These are phyloP conservation scores for Acanthamoeba healyi DNA, from an alignment of 208 protist genomes.

Conservation along the genomic window DNA sequence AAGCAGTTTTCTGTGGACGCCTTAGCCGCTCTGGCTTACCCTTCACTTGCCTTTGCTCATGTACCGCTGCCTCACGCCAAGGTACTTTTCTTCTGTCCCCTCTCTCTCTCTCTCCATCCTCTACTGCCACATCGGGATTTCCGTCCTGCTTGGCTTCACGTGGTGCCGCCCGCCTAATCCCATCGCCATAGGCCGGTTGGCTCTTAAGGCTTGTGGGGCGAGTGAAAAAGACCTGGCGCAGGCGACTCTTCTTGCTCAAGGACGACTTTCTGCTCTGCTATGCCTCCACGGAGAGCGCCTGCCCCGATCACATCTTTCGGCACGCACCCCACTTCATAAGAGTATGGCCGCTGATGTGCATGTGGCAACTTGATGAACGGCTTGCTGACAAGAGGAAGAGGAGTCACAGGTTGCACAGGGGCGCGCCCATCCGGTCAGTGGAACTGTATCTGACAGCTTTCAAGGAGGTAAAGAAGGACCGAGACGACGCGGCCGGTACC, in stretches of 20 bases:
- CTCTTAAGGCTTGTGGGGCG: background rate
- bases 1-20: background rate
- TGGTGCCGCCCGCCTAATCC: background rate
- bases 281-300: background rate
- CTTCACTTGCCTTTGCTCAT: background rate
- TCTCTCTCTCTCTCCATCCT: too few species aligned
- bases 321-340: background rate
- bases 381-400: too few species aligned
- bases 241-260: background rate
- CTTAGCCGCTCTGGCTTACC: background rate
- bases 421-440: background rate
- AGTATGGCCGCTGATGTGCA: too few species aligned
- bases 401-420: background rate
- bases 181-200: background rate
- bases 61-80: background rate
- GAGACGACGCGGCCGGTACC: background rate
- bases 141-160: too few species aligned
- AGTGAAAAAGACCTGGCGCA: background rate
- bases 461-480: slow-evolving; percentile 1
- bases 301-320: background rate
- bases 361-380: too few species aligned
- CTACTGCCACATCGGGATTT: too few species aligned
- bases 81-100: too few species aligned
- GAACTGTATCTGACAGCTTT: slow-evolving; percentile 20
- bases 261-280: slow-evolving; percentile 36